Evolutionary conservation across 495 filamentous ascomycete species (phyloP).

Genomic region (Glarea lozoyensis): DNA sequence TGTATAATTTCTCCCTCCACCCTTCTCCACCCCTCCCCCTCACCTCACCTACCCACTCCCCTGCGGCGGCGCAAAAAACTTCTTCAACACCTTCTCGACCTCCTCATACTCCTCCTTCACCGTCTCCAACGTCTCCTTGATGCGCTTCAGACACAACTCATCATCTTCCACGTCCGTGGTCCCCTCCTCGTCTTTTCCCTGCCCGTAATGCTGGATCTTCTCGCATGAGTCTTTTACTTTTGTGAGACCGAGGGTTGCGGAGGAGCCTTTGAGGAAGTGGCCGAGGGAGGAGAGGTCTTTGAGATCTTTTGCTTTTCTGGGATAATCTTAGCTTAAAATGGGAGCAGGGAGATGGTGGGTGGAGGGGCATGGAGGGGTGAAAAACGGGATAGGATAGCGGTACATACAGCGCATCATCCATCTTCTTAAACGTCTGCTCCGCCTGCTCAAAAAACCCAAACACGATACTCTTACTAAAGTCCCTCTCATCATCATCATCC

Average conservation of each 20-base stretch:
- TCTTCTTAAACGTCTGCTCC: slow-evolving; percentile 72
- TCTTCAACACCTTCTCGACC: slow-evolving; percentile 59
- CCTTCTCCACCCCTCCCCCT: no score
- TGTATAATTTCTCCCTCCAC: no score
- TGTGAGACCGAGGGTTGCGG: slow-evolving; percentile 83
- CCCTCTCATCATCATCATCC: slow-evolving; percentile 24
- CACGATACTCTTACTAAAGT: slow-evolving; percentile 69
- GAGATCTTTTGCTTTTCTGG: slow-evolving; percentile 57
- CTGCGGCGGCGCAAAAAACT: slow-evolving; percentile 59
- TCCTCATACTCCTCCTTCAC: slow-evolving; percentile 73
- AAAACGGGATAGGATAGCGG: background rate
- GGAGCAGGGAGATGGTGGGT: background rate
- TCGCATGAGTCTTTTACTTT: slow-evolving; percentile 93
- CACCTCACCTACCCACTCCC: no score
- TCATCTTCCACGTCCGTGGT: slow-evolving; percentile 50
- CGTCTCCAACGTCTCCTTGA: slow-evolving; percentile 56
- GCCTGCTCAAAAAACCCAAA: slow-evolving; percentile 91
- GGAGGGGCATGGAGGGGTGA: background rate
- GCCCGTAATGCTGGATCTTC: slow-evolving; percentile 90
- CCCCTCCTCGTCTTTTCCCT: slow-evolving; percentile 70
- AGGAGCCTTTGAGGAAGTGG: slow-evolving; percentile 98
- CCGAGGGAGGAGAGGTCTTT: slow-evolving; percentile 69
- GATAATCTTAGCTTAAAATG: no score
- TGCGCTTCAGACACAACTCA: slow-evolving; percentile 53
- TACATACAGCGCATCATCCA: slow-evolving; percentile 68